phyloP scores from a whole-genome alignment of 225 moss, liverwort and hornwort species.

The Lunularia cruciata region DNA sequence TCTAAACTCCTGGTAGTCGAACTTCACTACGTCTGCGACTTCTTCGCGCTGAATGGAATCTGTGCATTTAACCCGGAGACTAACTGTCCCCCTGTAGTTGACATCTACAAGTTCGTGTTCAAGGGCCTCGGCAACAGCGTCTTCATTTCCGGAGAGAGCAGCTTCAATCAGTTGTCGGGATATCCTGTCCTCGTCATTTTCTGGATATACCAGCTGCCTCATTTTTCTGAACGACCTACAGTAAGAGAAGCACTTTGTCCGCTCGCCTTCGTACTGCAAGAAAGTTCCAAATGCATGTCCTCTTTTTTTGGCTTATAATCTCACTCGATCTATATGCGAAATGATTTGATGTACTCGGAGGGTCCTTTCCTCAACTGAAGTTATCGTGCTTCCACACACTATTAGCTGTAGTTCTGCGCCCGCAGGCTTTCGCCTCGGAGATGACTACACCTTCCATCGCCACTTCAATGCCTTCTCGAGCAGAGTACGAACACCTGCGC shows the following conservation, averaged over 20 bases:
- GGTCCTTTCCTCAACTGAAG: conserved; percentile 11
- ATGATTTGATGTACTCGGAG: not conserved
- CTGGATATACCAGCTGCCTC: conserved; percentile 51
- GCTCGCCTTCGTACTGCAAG: conserved; percentile 1
- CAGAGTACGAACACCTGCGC: not conserved
- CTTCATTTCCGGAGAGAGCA: conserved; percentile 43
- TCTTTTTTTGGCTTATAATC: not conserved
- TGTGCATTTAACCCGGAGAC: conserved; percentile 47
- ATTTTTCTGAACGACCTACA: conserved; percentile 35
- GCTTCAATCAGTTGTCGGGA: conserved; percentile 49
- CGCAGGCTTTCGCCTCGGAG: conserved; percentile 8
- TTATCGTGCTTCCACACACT: conserved; percentile 17
- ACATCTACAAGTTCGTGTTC: conserved; percentile 47
- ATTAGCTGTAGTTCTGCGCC: conserved; percentile 1
- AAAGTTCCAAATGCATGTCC: conserved; percentile 28
- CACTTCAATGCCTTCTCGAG: not conserved
- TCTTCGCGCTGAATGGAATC: conserved; percentile 53
- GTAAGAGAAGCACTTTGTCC: not conserved
- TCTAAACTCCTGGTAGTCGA: conserved; percentile 55
- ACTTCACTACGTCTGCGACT: conserved; percentile 44
- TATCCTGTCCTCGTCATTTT: conserved; percentile 43
- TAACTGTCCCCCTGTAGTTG: conserved; percentile 52
- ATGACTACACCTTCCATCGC: conserved; percentile 14
- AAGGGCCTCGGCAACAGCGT: conserved; percentile 37
- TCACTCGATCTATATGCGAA: not conserved